A percentile compares a stretch with the other conserved stretches of the same genome.
phyloP scores from a whole-genome alignment of 176 grass and related monocot species.

The Ensete ventricosum region DNA sequence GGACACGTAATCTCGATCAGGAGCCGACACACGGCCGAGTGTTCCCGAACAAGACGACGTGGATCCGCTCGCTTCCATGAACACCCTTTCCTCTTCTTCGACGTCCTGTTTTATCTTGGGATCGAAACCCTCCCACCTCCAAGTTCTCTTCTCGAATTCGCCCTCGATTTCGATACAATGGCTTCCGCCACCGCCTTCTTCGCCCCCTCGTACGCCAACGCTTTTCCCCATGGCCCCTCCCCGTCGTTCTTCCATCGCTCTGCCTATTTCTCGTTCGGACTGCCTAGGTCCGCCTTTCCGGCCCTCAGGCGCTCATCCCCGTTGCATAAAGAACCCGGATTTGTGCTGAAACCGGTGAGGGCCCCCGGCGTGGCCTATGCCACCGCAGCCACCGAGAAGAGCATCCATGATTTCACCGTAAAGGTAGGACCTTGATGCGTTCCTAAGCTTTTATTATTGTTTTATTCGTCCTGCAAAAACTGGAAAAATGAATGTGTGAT shows the following conservation, averaged over 20 bases:
- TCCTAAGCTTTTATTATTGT: background rate
- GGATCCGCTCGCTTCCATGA: too few species aligned
- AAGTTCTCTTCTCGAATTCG: too few species aligned
- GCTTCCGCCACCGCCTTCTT: conserved; percentile 13
- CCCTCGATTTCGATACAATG: background rate
- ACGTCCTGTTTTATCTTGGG: too few species aligned
- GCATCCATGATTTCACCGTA: conserved; percentile 68
- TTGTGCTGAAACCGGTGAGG: conserved; percentile 20
- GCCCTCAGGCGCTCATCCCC: background rate
- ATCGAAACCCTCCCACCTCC: too few species aligned
- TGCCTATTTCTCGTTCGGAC: background rate
- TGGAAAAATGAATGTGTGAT: background rate
- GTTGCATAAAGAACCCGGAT: background rate
- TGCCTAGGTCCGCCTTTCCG: background rate
- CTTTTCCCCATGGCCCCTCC: background rate
- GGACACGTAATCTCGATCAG: too few species aligned
- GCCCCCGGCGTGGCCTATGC: conserved; percentile 60
- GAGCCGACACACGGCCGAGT: too few species aligned
- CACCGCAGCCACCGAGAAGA: conserved; percentile 70
- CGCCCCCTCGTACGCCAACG: conserved; percentile 11
- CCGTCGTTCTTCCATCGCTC: conserved; percentile 18
- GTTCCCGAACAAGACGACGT: too few species aligned
- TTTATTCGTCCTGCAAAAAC: background rate
- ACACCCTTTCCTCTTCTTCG: too few species aligned
- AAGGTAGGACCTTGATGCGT: conserved; percentile 38